Evolutionary conservation across 129 eudicot genomes (phyloP), one percentile per base, ranked within the genome.

Genomic region (Arctium minus): DNA sequence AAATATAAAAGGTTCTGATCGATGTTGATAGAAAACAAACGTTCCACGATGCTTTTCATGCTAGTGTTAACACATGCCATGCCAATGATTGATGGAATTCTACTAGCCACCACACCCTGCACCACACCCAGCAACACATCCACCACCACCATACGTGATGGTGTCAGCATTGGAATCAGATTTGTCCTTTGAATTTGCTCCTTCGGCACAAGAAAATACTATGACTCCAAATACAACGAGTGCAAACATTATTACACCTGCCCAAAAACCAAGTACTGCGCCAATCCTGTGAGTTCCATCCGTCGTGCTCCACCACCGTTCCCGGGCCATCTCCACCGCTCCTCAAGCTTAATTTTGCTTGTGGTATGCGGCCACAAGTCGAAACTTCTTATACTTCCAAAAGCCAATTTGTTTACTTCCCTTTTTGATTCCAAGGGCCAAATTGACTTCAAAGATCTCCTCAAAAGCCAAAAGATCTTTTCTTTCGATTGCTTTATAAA

Each of bases 101-200:
- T 22, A 13, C 77, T 76, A 88, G 31, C 84, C 89, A 64, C 92
- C 90, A 62, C 92, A 89, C 18, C 42, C 89, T 37, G 89, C 90
- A 29, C 87, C 92, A 22, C 92, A 89, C 22, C 81, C 88, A 3
- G 85, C 81, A 5, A 36, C 85, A 56, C 88, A 85, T 38, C 62
- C 88, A 44, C 78, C 70, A 80, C 87, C 90, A 76, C 72, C 72
- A 70, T 69, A 79, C 3, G 70, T 76, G 3, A 67, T 50, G 27
- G 88, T 75, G 38, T 81, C 88, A 27, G 73, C 79, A 17, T 68
- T 80, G 35, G 7, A 83, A 69, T n/a, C 75, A 0, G 79, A 72
- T 82, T 89, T 89, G 46, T 85, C 85, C 73, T 64, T 85, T 44
- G 92, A 22, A 18, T 64, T 70, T 0, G 83, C 79, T 69, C 93